These are phyloP conservation scores for Ogataea pilisensis DNA, from an alignment of 805 yeast species.

Conservation along the genomic window DNA sequence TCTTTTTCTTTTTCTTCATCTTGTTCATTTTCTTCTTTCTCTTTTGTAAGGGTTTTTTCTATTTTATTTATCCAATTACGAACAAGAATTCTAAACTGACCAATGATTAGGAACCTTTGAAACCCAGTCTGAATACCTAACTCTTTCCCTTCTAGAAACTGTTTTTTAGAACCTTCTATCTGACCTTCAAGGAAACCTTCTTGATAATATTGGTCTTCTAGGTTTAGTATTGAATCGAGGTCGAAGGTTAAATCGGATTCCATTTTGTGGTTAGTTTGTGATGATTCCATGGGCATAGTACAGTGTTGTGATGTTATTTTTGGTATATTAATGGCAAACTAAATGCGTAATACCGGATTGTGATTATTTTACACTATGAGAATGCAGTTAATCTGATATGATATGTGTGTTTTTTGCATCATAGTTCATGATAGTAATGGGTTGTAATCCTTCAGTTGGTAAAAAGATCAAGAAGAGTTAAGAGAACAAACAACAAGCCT, in stretches of 20 bases:
- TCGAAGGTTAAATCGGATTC: conserved; percentile 46
- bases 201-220: conserved; percentile 60
- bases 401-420: too few relatives aligned
- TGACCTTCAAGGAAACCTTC: conserved; percentile 74
- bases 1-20: too few relatives aligned
- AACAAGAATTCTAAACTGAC: conserved; percentile 56
- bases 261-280: conserved; percentile 1
- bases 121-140: conserved; percentile 79
- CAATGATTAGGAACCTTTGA: conserved; percentile 65
- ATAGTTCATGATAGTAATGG: too few relatives aligned
- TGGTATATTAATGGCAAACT: too few relatives aligned
- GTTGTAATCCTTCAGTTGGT: too few relatives aligned
- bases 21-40: too few relatives aligned
- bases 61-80: conserved; percentile 33
- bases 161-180: conserved; percentile 52
- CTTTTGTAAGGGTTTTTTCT: not conserved
- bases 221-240: conserved; percentile 51
- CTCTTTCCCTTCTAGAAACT: conserved; percentile 73
- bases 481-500: too few relatives aligned
- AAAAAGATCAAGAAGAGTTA: too few relatives aligned
- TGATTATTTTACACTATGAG: too few relatives aligned
- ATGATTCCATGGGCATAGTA: conserved; percentile 18
- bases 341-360: too few relatives aligned
- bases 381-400: too few relatives aligned
- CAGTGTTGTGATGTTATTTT: not conserved